Conservation (phyloP, 495 filamentous ascomycete genomes). For the Penicillium salamii region DNA sequence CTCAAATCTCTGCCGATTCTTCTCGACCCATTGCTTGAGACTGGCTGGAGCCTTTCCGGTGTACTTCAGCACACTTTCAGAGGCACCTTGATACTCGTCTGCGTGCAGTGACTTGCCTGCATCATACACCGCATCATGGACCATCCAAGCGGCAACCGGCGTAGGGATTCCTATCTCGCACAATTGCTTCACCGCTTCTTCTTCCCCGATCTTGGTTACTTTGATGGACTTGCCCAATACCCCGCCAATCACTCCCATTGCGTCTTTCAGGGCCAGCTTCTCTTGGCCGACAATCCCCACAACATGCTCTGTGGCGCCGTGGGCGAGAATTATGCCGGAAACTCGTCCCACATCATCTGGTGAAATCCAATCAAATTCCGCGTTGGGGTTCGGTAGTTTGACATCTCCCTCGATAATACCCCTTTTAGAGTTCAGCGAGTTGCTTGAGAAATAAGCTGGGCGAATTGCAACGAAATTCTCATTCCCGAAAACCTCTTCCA, state of each 20-base stretch:
- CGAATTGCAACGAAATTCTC: constrained; percentile 11
- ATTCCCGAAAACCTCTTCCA: constrained; percentile 17
- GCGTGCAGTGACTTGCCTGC: background rate
- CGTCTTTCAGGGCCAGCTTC: constrained; percentile 5
- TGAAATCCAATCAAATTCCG: constrained; percentile 14
- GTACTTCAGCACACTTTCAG: constrained; percentile 12
- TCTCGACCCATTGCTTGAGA: constrained; percentile 49
- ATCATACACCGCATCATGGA: constrained; percentile 1
- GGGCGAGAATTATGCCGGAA: constrained; percentile 4
- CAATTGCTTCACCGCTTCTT: constrained; percentile 5
- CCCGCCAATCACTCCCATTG: constrained; percentile 1
- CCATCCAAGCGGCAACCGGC: constrained; percentile 3
- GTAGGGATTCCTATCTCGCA: background rate
- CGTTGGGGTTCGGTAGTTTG: constrained; percentile 1
- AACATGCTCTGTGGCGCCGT: constrained; percentile 5
- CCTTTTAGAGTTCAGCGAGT: constrained; percentile 2
- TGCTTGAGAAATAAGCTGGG: constrained; percentile 15
- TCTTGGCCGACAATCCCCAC: constrained; percentile 11
- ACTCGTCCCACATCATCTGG: constrained; percentile 15
- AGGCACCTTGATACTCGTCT: background rate
- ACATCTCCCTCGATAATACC: constrained; percentile 10
- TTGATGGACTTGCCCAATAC: constrained; percentile 9
- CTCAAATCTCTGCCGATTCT: constrained; percentile 12
- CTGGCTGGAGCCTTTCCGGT: constrained; percentile 29
- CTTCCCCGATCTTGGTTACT: constrained; percentile 1